Percentiles rank a stretch among this genome's conserved stretches.
phyloP scores from a whole-genome alignment of 208 protist genomes.

The Trypanosoma melophagium region DNA sequence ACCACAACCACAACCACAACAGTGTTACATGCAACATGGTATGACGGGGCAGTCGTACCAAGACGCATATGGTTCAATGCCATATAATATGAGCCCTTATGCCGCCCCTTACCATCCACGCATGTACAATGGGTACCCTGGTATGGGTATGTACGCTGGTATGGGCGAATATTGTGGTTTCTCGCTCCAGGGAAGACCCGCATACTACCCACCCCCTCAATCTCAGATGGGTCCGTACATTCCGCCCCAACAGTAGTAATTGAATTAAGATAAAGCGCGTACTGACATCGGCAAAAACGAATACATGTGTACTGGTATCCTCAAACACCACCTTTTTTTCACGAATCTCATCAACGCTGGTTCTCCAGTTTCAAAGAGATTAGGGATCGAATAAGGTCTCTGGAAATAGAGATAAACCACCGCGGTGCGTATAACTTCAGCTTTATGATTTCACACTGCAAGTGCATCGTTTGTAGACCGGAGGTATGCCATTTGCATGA shows the following conservation, averaged over 20 bases:
- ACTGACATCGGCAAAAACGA: neutral
- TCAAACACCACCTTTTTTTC: no score
- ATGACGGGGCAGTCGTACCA: conserved; percentile 26
- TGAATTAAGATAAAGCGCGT: neutral
- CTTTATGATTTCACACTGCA: no score
- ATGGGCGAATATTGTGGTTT: conserved; percentile 23
- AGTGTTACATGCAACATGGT: conserved; percentile 29
- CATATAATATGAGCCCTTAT: conserved; percentile 23
- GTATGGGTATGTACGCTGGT: conserved; percentile 22
- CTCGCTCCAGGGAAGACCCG: conserved; percentile 17
- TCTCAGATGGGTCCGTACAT: conserved; percentile 13
- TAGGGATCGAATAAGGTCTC: no score
- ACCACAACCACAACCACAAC: conserved; percentile 25
- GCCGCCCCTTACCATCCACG: conserved; percentile 20
- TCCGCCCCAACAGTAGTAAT: conserved; percentile 1
- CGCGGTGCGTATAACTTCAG: no score
- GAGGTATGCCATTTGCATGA: no score
- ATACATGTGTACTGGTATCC: neutral
- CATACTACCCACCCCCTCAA: conserved; percentile 26
- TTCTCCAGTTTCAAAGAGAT: no score
- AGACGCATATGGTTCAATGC: conserved; percentile 12
- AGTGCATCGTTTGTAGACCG: no score
- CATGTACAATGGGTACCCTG: conserved; percentile 31
- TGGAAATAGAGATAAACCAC: no score
- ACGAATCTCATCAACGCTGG: no score